Conservation (phyloP, 768 basidiomycete species). For the Dacryopinax primogenitus region DNA sequence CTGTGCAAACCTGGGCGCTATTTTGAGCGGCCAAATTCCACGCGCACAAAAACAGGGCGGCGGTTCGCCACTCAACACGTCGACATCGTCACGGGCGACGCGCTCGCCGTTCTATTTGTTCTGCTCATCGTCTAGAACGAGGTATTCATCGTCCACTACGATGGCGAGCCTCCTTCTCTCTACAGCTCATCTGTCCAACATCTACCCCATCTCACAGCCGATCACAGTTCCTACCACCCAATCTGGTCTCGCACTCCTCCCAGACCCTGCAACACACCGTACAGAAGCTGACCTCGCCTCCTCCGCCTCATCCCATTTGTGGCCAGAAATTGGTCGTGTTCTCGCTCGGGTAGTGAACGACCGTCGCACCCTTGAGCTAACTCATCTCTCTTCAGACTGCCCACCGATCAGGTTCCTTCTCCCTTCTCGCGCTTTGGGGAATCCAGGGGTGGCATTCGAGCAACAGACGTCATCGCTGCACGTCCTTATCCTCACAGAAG, state of each 20-base stretch:
- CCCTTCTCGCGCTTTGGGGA: slow-evolving; percentile 13
- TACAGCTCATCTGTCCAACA: neutral
- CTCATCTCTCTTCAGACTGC: neutral
- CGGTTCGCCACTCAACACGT: too few species aligned
- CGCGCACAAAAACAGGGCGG: too few species aligned
- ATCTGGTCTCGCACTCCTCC: neutral
- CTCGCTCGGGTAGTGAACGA: neutral
- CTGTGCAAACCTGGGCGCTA: too few species aligned
- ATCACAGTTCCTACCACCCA: neutral
- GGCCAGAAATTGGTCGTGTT: neutral
- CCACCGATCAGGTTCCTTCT: slow-evolving; percentile 6
- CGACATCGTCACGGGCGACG: too few species aligned
- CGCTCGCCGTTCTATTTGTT: too few species aligned
- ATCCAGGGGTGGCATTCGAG: neutral
- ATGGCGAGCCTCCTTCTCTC: neutral
- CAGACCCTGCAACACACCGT: neutral
- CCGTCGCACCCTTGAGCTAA: neutral
- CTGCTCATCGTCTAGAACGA: too few species aligned
- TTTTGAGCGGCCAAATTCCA: too few species aligned
- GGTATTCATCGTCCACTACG: too few species aligned
- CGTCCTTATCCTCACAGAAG: slow-evolving; percentile 51
- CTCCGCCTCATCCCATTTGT: neutral
- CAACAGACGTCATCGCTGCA: slow-evolving; percentile 32
- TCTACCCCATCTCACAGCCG: neutral
- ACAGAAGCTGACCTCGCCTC: neutral